Percentiles rank a stretch among this genome's conserved stretches.
These are phyloP conservation scores for Pleurotus tuber-regium DNA, from an alignment of 768 basidiomycete species.

Conservation along the genomic window DNA sequence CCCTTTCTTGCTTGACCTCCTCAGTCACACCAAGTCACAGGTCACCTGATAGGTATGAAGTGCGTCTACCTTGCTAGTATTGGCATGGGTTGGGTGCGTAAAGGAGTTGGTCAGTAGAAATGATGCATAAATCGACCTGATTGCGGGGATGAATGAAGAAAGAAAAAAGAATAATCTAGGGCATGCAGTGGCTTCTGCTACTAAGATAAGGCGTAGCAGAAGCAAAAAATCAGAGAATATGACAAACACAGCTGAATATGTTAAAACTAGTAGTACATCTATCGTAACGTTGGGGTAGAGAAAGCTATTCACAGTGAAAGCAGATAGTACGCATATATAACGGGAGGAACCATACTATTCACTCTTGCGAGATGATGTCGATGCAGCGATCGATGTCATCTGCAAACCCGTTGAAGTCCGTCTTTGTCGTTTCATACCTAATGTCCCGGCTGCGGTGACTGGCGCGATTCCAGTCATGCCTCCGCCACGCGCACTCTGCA, in stretches of 20 bases:
- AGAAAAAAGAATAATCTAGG: conserved; percentile 29
- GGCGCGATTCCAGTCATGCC: conserved; percentile 15
- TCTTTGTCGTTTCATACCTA: conserved; percentile 76
- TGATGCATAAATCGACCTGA: conserved; percentile 11
- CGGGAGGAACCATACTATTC: not conserved
- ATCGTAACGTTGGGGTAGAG: conserved; percentile 26
- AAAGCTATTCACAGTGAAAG: conserved; percentile 16
- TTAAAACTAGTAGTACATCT: conserved; percentile 18
- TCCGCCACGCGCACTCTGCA: conserved; percentile 28
- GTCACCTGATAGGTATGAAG: too few relatives aligned
- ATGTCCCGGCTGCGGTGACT: conserved; percentile 29
- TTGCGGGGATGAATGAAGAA: conserved; percentile 13
- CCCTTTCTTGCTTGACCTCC: too few relatives aligned
- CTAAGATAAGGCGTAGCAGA: conserved; percentile 1
- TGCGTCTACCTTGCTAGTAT: not conserved
- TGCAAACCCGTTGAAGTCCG: conserved; percentile 66
- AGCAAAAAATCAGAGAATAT: conserved; percentile 7
- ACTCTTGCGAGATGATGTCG: conserved; percentile 12
- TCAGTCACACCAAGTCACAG: too few relatives aligned
- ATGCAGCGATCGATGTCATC: conserved; percentile 28
- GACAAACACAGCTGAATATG: conserved; percentile 7
- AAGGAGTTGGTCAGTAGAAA: conserved; percentile 8
- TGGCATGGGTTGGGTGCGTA: not conserved
- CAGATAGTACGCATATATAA: conserved; percentile 15
- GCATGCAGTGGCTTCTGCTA: conserved; percentile 21